phyloP scores from a whole-genome alignment of 371 early-diverging fungal genomes.

The Mucor lusitanicus region DNA sequence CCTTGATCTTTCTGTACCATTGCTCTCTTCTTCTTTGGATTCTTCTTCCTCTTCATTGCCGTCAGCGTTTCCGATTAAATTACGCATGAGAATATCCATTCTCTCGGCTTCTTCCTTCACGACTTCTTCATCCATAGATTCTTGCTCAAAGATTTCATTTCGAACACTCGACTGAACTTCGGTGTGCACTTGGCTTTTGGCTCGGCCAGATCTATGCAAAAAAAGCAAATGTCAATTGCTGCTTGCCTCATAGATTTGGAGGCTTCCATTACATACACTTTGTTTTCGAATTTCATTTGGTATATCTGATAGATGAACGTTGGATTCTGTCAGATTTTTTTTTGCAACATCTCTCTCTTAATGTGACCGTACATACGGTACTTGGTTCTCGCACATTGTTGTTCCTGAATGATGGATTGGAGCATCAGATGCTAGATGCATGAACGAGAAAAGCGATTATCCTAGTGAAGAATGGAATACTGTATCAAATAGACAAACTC shows the following conservation, averaged over 20 bases:
- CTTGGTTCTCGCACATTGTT: neutral
- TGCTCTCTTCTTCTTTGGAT: neutral
- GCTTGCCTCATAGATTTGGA: neutral
- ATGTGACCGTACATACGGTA: constrained; percentile 1
- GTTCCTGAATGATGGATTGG: neutral
- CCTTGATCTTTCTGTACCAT: neutral
- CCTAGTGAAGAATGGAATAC: too few species aligned
- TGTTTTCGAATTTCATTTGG: neutral
- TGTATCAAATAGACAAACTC: too few species aligned
- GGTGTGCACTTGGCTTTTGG: neutral
- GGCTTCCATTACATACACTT: neutral
- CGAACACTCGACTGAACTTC: constrained; percentile 13
- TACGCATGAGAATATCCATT: constrained; percentile 33
- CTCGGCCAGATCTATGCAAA: neutral
- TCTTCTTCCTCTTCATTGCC: constrained; percentile 14
- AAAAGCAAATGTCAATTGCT: neutral
- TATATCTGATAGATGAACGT: neutral
- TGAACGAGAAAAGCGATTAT: too few species aligned
- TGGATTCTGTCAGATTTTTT: neutral
- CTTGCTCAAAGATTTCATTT: constrained; percentile 28
- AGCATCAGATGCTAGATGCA: neutral
- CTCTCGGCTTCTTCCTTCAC: constrained; percentile 19
- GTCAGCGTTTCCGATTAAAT: constrained; percentile 8
- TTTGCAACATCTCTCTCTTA: neutral
- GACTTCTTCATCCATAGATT: constrained; percentile 5